Conservation (phyloP, 805 yeast genomes). For the Suhomyces kilbournensis region DNA sequence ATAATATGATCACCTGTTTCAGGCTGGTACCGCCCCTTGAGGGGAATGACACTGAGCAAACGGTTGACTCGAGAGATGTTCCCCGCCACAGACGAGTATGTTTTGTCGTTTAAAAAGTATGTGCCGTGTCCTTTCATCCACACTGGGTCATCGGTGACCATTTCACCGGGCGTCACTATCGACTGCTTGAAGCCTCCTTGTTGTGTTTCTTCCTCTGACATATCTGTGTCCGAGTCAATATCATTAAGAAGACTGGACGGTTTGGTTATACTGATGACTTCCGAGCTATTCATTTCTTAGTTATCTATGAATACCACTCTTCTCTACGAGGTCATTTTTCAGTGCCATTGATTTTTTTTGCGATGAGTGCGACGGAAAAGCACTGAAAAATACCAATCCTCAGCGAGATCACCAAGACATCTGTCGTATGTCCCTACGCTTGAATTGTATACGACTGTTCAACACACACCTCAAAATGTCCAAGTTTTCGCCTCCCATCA, state of each 20-base stretch:
- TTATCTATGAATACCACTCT: background rate
- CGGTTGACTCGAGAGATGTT: slow-evolving; percentile 82
- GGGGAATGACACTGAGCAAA: slow-evolving; percentile 78
- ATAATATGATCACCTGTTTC: slow-evolving; percentile 96
- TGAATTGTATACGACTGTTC: background rate
- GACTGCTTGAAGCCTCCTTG: slow-evolving; percentile 11
- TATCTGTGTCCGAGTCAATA: slow-evolving; percentile 40
- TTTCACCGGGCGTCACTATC: slow-evolving; percentile 92
- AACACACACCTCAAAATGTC: slow-evolving; percentile 20
- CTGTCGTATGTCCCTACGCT: background rate
- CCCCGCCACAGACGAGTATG: slow-evolving; percentile 93
- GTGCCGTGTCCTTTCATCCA: slow-evolving; percentile 99
- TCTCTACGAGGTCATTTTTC: background rate
- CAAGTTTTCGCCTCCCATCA: slow-evolving; percentile 60
- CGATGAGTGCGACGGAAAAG: background rate
- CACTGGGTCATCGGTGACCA: slow-evolving; percentile 89
- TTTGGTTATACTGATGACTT: slow-evolving; percentile 36
- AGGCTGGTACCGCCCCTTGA: slow-evolving; percentile 84
- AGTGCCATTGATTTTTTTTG: background rate
- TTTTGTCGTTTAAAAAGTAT: slow-evolving; percentile 67
- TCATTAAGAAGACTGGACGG: slow-evolving; percentile 20
- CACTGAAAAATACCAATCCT: background rate
- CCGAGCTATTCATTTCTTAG: background rate
- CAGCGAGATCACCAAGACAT: background rate
- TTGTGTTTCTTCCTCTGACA: slow-evolving; percentile 32